Evolutionary conservation across 441 rosid species (phyloP), one percentile per base, ranked within the genome.

Genomic region (Bocquillonia castaneifolia): DNA sequence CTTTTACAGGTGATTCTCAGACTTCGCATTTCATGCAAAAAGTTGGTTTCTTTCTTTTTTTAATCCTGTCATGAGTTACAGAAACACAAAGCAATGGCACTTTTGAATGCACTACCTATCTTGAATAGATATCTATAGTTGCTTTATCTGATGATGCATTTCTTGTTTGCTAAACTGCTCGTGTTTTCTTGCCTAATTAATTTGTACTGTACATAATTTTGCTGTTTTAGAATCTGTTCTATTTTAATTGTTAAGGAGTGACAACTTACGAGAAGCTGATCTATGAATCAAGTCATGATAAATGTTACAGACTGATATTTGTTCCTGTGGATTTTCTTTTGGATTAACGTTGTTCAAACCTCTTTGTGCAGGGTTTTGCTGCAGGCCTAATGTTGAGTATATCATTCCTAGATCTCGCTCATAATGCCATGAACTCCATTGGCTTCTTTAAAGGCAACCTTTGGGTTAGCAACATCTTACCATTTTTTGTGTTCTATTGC

Each of bases 311-410:
- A 23, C 23, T 28, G 36, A 58, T 23, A 7, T 26, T 4, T 37
- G 52, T 48, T 40, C 47, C 17, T 13, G 25, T 18, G 13, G 17
- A 18, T 31, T 39, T 50, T 22, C 23, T 10, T 32, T 36, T 36
- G 53, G 47, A 50, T 13, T 60, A 64, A 61, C 9, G 2, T 63
- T 64, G 22, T 63, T 66, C 85, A 69, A 79, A 72, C 50, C 22
- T 71, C 54, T 63, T 25, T 59, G 26, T 80, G 66, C 86, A 94
- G 99, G 99, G 98, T 64, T 94, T 94, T 86, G 99, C 99, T 64
- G 89, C 99, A 7, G 99, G 99, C 67, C 80, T 94, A 42, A 94
- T 94, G 99, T 83, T 94, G 82, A 88, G 99, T 81, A 94, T 94
- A 74, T 94, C 99, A 6, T 94, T 94, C 84, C 78, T 94, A 40